Conservation (phyloP, 2,329 filamentous ascomycete species). For the Cylindrodendrum hubeiense region DNA sequence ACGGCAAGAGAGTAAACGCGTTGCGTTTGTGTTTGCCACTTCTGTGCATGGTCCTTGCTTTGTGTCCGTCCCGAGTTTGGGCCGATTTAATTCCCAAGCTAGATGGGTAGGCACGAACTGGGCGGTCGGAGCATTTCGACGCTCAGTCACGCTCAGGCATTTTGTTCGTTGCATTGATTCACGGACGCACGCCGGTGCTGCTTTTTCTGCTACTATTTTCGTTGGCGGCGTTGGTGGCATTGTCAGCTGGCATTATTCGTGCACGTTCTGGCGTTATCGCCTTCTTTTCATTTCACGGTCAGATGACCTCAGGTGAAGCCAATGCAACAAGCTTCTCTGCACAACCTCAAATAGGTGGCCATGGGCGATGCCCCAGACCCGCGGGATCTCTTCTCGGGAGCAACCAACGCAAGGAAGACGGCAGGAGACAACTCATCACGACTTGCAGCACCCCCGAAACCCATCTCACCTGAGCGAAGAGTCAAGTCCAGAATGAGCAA, state of each 20-base stretch:
- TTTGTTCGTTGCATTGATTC: constrained; percentile 14
- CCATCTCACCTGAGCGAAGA: constrained; percentile 33
- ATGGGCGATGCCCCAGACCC: neutral
- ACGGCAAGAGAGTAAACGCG: neutral
- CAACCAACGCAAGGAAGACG: constrained; percentile 16
- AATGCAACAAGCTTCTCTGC: neutral
- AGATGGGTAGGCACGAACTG: neutral
- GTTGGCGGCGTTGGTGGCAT: constrained; percentile 1
- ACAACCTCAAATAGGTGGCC: neutral
- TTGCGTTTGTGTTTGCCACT: neutral
- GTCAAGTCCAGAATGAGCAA: constrained; percentile 33
- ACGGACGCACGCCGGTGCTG: constrained; percentile 8
- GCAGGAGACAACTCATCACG: constrained; percentile 14
- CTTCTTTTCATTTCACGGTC: neutral
- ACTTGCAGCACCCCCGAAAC: constrained; percentile 9
- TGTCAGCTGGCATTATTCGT: neutral
- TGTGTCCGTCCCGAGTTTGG: neutral
- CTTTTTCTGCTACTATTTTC: neutral
- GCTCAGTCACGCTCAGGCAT: constrained; percentile 6
- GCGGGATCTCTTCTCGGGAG: constrained; percentile 1
- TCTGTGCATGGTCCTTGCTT: neutral
- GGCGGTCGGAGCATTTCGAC: neutral
- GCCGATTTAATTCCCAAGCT: constrained; percentile 1
- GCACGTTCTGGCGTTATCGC: neutral
- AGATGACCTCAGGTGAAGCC: neutral